These are phyloP conservation scores for Brassica incana DNA, from an alignment of 345 rosid species.

Conservation along the genomic window DNA sequence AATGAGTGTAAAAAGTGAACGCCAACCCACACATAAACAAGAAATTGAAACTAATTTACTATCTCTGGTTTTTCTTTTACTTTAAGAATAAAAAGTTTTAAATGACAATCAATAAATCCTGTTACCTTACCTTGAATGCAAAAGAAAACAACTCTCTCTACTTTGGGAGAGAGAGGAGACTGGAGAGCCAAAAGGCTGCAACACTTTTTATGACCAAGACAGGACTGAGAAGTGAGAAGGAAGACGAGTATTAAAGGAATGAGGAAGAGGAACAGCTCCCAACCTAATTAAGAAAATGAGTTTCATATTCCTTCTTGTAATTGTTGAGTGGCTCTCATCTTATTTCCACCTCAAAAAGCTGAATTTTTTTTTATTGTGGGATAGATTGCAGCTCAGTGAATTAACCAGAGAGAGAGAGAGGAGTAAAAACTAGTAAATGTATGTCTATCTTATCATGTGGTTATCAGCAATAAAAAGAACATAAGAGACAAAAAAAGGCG, in stretches of 20 bases:
- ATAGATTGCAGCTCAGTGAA: conserved; percentile 26
- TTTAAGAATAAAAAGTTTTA: conserved; percentile 3
- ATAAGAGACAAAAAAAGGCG: neutral
- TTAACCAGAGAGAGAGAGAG: conserved; percentile 10
- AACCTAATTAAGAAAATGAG: conserved; percentile 38
- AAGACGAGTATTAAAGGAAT: conserved; percentile 42
- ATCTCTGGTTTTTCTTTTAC: conserved; percentile 26
- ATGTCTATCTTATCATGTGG: conserved; percentile 19
- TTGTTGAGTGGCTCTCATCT: conserved; percentile 39
- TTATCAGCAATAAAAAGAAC: neutral
- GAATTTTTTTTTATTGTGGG: conserved; percentile 17
- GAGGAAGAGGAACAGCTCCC: conserved; percentile 40
- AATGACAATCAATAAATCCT: neutral
- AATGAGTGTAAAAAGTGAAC: conserved; percentile 12
- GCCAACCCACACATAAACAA: conserved; percentile 10
- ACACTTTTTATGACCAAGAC: conserved; percentile 43
- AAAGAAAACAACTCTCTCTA: conserved; percentile 15
- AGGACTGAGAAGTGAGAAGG: conserved; percentile 26
- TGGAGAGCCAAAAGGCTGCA: conserved; percentile 37
- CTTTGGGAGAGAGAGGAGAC: conserved; percentile 12
- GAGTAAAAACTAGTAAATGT: conserved; percentile 29
- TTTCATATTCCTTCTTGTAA: conserved; percentile 37
- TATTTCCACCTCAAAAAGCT: conserved; percentile 35
- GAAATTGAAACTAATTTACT: neutral
- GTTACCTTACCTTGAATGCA: conserved; percentile 12